Evolutionary conservation across 495 filamentous ascomycete genomes (phyloP).

Genomic region (Thozetella sp.): DNA sequence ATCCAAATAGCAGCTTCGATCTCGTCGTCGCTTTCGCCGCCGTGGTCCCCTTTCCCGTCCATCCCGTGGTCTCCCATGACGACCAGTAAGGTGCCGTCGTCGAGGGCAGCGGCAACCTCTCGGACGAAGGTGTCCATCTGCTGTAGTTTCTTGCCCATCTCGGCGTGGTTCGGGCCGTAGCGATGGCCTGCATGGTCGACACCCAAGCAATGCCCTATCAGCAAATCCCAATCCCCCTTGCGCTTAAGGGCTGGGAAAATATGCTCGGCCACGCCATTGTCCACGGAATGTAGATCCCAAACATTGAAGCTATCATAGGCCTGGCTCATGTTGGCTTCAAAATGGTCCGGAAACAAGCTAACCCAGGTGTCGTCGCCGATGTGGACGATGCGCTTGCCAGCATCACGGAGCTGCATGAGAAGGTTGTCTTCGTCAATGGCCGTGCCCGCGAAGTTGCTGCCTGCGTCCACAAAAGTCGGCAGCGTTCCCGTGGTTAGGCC

Average conservation of each 20-base stretch:
- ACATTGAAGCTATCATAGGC: conserved; percentile 98
- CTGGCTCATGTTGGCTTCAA: conserved; percentile 78
- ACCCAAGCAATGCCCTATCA: conserved; percentile 91
- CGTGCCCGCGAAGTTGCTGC: conserved; percentile 93
- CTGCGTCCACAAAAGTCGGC: conserved; percentile 91
- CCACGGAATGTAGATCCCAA: conserved; percentile 95
- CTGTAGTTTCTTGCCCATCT: conserved; percentile 85
- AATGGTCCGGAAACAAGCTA: conserved; percentile 86
- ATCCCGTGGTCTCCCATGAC: conserved; percentile 99
- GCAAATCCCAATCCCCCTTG: conserved; percentile 79
- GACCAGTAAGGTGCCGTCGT: conserved; percentile 85
- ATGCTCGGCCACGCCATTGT: conserved; percentile 93
- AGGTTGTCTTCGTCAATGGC: conserved; percentile 98
- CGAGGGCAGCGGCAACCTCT: conserved; percentile 69
- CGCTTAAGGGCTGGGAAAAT: conserved; percentile 82
- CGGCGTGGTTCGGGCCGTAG: conserved; percentile 90
- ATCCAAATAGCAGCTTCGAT: conserved; percentile 96
- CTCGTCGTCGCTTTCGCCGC: conserved; percentile 94
- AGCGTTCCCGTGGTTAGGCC: conserved; percentile 94
- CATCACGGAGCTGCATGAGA: conserved; percentile 76
- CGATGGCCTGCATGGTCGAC: conserved; percentile 97
- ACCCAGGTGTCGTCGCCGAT: conserved; percentile 98
- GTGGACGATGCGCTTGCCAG: conserved; percentile 86
- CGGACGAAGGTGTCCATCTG: conserved; percentile 88
- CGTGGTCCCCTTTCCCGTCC: conserved; percentile 96